Evolutionary conservation across 331 rosid species (phyloP).

Genomic region (Prunus yedoensis): DNA sequence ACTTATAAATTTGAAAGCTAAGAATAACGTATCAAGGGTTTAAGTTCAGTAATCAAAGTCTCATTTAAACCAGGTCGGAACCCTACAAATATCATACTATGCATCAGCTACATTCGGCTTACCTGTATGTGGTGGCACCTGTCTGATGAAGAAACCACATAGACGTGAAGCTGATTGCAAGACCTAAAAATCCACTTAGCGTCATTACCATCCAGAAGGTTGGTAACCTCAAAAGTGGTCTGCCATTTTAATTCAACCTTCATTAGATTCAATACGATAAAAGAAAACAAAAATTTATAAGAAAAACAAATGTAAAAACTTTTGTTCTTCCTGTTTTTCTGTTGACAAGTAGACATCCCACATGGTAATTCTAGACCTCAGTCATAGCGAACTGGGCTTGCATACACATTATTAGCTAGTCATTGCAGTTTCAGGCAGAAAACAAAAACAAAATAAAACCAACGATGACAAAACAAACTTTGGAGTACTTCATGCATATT

Average conservation of each 20-base stretch:
- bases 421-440: background rate
- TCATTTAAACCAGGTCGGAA: background rate
- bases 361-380: background rate
- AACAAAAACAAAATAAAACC: background rate
- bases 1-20: background rate
- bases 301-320: too few relatives aligned
- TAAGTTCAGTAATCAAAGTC: background rate
- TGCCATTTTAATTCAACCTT: constrained; percentile 40
- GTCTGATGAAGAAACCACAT: constrained; percentile 99
- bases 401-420: background rate
- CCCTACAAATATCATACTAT: background rate
- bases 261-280: constrained; percentile 7
- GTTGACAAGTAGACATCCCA: background rate
- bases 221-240: constrained; percentile 89
- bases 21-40: background rate
- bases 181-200: constrained; percentile 86
- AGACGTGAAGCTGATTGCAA: constrained; percentile 97
- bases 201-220: constrained; percentile 93
- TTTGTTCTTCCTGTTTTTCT: background rate
- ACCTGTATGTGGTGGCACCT: constrained; percentile 99
- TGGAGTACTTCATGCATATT: background rate
- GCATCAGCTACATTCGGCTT: constrained; percentile 3
- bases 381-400: background rate
- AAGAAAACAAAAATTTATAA: background rate
- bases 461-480: background rate